These are phyloP conservation scores for Sporothrix brasiliensis DNA, from an alignment of 2,329 filamentous ascomycete species.

Conservation along the genomic window DNA sequence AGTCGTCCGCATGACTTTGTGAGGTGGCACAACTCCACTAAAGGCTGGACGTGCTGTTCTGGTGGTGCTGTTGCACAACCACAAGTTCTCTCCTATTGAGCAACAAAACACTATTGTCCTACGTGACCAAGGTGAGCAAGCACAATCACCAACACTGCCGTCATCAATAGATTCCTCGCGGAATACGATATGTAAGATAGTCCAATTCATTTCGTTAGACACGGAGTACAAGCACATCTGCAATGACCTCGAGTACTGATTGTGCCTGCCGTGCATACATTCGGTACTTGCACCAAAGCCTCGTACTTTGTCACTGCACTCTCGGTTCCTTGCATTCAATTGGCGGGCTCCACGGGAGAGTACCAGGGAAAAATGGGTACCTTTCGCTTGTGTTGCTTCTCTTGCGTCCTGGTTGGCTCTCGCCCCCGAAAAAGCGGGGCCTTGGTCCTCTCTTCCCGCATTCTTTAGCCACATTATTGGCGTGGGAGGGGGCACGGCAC, in stretches of 20 bases:
- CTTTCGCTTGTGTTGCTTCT: background rate
- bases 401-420: background rate
- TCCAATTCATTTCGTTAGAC: background rate
- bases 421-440: background rate
- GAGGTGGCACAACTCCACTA: background rate
- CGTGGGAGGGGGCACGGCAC: background rate
- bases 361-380: background rate
- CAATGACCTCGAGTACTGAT: background rate
- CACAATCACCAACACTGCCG: background rate
- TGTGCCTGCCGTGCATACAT: background rate
- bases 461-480: constrained; percentile 3
- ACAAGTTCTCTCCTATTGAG: background rate
- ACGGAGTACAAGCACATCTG: too few species aligned
- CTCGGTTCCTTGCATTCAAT: background rate
- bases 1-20: background rate
- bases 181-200: constrained; percentile 11
- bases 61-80: too few species aligned
- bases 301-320: background rate
- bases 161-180: too few species aligned
- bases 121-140: background rate
- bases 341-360: constrained; percentile 9
- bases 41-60: background rate
- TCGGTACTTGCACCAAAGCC: background rate
- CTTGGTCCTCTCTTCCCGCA: background rate
- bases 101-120: background rate